These are phyloP conservation scores for Grigorovia humatica DNA, from an alignment of 805 yeast genomes.

Conservation along the genomic window DNA sequence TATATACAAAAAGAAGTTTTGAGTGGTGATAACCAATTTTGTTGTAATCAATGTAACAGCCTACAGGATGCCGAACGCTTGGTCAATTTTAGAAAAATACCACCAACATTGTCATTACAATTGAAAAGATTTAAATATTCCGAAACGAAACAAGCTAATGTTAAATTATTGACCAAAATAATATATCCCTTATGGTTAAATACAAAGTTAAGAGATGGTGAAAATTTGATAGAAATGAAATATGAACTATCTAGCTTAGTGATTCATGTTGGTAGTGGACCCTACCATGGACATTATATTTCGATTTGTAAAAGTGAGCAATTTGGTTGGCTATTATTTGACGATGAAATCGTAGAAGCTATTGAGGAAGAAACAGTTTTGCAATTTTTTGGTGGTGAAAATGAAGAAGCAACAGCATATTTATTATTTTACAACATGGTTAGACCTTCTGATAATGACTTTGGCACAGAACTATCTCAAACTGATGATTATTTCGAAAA, in stretches of 20 bases:
- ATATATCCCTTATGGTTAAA: conserved; percentile 67
- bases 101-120: conserved; percentile 72
- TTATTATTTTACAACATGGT: conserved; percentile 68
- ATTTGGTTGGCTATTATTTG: conserved; percentile 85
- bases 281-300: conserved; percentile 95
- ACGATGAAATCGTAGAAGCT: conserved; percentile 88
- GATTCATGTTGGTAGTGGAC: conserved; percentile 95
- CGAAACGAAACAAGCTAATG: conserved; percentile 69
- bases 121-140: conserved; percentile 87
- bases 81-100: conserved; percentile 67
- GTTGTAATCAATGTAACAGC: conserved; percentile 83
- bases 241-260: conserved; percentile 82
- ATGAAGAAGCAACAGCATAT: conserved; percentile 86
- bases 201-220: conserved; percentile 38
- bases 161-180: conserved; percentile 78
- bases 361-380: conserved; percentile 76
- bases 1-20: conserved; percentile 81
- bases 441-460: conserved; percentile 14
- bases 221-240: conserved; percentile 35
- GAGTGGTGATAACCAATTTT: conserved; percentile 79
- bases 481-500: conserved; percentile 8
- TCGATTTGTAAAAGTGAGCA: conserved; percentile 68
- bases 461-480: conserved; percentile 6
- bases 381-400: conserved; percentile 79
- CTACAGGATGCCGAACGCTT: conserved; percentile 91